Base-by-base conservation (phyloP, 169 alveolate species). In the Plasmodium sp. region DNA sequence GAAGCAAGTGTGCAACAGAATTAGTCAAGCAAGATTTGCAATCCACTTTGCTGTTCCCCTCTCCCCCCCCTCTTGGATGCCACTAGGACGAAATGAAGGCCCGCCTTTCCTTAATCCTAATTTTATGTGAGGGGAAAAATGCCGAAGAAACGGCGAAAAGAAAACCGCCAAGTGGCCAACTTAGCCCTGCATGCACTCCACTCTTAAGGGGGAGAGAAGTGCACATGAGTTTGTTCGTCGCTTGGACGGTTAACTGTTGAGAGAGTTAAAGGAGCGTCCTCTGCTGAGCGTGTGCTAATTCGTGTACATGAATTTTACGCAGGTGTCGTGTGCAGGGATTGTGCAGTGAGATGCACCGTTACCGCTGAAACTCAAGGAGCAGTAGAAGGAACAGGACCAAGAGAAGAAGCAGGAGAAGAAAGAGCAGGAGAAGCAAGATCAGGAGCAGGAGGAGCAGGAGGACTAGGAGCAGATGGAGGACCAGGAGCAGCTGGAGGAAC, bases 81-180 rank as follows among this genome's bases (percentile, higher is more conserved):
- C 18, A 31, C 34, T 74, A 74, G 41, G 82, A 36, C 83, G 14
- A 41, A 84, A 84, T 84, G 92, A 67, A 34, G 81, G 34, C 67
- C 48, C 92, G 27, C 48, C 41, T 84, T 71, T 84, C 83, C n/a
- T 84, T 84, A 41, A 43, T 84, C 31, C 71, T 84, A 18, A 84
- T 67, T 41, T 18, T 84, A 71, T 84, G 92, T 84, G 51, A 72
- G 54, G 48, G 33, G 31, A 6, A 54, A 71, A 84, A 84, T 9
- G 34, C 75, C 12, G 27, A 84, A 84, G 12, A 83, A 81, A 81
- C 33, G 36, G 41, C 34, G 33, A 81, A 81, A 81, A 81, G 27
- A 4, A 39, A 48, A 48, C 12, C 14, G 75, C 75, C 12, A 62
- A 62, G 4, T 62, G 75, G 14, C 1, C 75, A 62, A 62, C 6